Evolutionary conservation across 2,329 filamentous ascomycete genomes (phyloP).

Genomic region (Paecilomyces dactylethromorphus): DNA sequence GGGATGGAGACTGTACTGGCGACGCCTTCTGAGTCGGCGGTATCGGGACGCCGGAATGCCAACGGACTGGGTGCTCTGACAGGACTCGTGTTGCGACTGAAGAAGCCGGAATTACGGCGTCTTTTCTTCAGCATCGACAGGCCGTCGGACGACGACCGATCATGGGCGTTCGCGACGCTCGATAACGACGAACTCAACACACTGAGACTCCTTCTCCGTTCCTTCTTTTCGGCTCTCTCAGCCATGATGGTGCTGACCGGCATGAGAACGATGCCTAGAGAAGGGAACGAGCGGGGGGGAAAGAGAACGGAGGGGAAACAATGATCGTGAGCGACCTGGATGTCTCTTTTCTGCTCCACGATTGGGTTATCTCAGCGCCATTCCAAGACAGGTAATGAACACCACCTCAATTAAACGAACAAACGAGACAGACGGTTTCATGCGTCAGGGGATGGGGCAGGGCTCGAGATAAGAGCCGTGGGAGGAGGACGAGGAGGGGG

Average conservation of each 20-base stretch:
- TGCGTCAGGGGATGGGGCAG: background rate
- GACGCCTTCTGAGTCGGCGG: constrained; percentile 19
- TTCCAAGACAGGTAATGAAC: background rate
- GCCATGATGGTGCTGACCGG: constrained; percentile 11
- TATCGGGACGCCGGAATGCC: constrained; percentile 20
- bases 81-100: constrained; percentile 23
- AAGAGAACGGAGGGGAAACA: background rate
- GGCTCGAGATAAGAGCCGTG: constrained; percentile 2
- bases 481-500: constrained; percentile 2
- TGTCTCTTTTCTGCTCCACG: constrained; percentile 6
- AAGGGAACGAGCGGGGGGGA: background rate
- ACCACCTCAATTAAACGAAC: background rate
- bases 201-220: constrained; percentile 27
- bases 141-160: constrained; percentile 33
- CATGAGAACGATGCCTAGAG: background rate
- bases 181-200: constrained; percentile 18
- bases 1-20: constrained; percentile 15
- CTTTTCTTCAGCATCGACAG: constrained; percentile 25
- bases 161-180: constrained; percentile 18
- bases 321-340: constrained; percentile 19
- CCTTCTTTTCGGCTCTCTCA: constrained; percentile 13
- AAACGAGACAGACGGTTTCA: background rate
- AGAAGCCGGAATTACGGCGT: constrained; percentile 34
- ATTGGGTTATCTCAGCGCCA: background rate
- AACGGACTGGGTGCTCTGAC: constrained; percentile 8